Conservation (phyloP, 2,329 filamentous ascomycete species). For the Cucurbitaria berberidis region DNA sequence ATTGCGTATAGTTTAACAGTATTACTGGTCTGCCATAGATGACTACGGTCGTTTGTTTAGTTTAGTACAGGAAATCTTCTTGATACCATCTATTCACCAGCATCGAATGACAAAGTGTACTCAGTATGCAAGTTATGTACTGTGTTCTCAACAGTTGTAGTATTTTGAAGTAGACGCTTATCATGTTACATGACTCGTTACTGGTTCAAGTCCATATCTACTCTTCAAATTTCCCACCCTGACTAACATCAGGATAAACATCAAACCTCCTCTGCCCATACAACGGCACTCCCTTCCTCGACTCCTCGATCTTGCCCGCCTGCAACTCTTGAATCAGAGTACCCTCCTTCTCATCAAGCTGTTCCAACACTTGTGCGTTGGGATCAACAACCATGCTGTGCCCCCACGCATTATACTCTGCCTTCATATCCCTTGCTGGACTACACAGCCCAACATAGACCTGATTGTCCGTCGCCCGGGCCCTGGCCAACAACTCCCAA, state of each 20-base stretch:
- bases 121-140: too few relatives aligned
- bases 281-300: slow-evolving; percentile 76
- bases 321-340: slow-evolving; percentile 69
- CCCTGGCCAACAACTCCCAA: slow-evolving; percentile 83
- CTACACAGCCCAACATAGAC: slow-evolving; percentile 92
- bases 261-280: slow-evolving; percentile 88
- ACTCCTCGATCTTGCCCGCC: slow-evolving; percentile 50
- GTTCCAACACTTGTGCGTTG: slow-evolving; percentile 78
- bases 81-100: too few relatives aligned
- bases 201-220: too few relatives aligned
- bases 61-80: too few relatives aligned
- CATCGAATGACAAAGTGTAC: too few relatives aligned
- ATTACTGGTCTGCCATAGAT: too few relatives aligned
- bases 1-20: too few relatives aligned
- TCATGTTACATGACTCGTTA: too few relatives aligned
- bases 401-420: slow-evolving; percentile 87
- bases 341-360: slow-evolving; percentile 79
- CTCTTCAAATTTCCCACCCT: slow-evolving; percentile 58
- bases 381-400: slow-evolving; percentile 90
- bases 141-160: too few relatives aligned
- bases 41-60: too few relatives aligned
- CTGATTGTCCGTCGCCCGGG: slow-evolving; percentile 91
- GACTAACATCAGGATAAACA: slow-evolving; percentile 88
- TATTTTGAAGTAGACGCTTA: too few relatives aligned
- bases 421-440: slow-evolving; percentile 78